Evolutionary conservation across 495 filamentous ascomycete genomes (phyloP), one percentile per base, ranked within the genome.

Genomic region (Acidomyces sp.): DNA sequence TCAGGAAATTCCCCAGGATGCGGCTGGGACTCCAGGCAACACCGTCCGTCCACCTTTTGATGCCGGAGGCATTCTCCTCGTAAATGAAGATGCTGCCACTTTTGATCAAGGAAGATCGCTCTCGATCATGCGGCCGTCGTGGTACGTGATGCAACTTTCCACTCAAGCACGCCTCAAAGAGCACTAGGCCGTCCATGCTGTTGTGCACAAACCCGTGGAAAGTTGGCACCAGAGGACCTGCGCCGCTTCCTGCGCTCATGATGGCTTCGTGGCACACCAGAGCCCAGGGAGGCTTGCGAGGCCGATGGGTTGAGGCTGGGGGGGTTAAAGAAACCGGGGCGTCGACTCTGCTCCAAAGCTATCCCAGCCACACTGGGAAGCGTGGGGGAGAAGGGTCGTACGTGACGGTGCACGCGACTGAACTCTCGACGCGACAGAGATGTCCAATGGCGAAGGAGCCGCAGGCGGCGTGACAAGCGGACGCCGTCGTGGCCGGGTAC

Each of bases 21-120:
- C 87, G 77, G 56, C 85, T 92, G 0, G 87, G 85, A 52, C 82
- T 88, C 87, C 87, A 94, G 13, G 75, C 74, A 10, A 82, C 70
- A 2, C 85, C 85, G 56, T 95, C 87, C 0, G 87, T 94, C 87
- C 87, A 94, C 28, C 87, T 71, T 62, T 88, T 92, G 60, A 94
- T 92, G 2, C 82, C 82, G 1, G 85, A 88, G 0, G 80, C 75
- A 40, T 80, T 75, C 55, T 93, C 84, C 54, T 90, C 82, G 60
- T 93, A 93, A 48, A 93, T 80, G 57, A 93, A 88, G 9, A 93
- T 72, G 39, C 78, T 78, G 17, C 87, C 87, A 53, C 83, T 92
- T 42, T 67, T 71, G 51, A 93, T 87, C 28, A 88, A 66, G 12
- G 67, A 56, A 6, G 64, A 60, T 25, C 86, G 74, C 54, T 94